Conservation (phyloP, 2,329 filamentous ascomycete genomes). For the Trematosphaeria pertusa region DNA sequence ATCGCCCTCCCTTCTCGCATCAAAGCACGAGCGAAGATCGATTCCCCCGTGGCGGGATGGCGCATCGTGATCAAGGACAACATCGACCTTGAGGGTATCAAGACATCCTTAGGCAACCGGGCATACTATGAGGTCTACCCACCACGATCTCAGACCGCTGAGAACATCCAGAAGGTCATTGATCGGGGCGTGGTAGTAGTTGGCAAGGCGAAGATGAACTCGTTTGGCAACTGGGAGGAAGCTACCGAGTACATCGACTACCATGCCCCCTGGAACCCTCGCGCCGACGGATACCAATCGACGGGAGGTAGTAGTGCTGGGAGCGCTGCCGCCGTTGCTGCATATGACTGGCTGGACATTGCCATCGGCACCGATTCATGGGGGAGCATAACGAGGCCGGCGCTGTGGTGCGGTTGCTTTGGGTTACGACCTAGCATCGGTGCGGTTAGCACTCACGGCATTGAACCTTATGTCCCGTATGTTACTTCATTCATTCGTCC, state of each 20-base stretch:
- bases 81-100: conserved; percentile 4
- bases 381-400: no score
- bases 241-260: conserved; percentile 10
- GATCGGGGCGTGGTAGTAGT: conserved; percentile 47
- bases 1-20: no score
- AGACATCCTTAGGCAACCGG: conserved; percentile 3
- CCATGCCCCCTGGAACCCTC: conserved; percentile 28
- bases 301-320: conserved; percentile 8
- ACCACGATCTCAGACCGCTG: conserved; percentile 1
- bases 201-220: conserved; percentile 59
- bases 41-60: no score
- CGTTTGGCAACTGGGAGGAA: conserved; percentile 45
- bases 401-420: no score
- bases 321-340: neutral
- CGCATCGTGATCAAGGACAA: conserved; percentile 11
- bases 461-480: no score
- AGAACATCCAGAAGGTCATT: conserved; percentile 8
- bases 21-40: no score
- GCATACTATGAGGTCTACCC: conserved; percentile 10
- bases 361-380: conserved; percentile 49
- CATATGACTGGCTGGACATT: conserved; percentile 18
- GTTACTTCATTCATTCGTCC: no score
- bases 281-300: conserved; percentile 28
- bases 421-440: no score
- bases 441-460: no score